phyloP scores from a whole-genome alignment of 345 rosid species.

The Syzygium oleosum region DNA sequence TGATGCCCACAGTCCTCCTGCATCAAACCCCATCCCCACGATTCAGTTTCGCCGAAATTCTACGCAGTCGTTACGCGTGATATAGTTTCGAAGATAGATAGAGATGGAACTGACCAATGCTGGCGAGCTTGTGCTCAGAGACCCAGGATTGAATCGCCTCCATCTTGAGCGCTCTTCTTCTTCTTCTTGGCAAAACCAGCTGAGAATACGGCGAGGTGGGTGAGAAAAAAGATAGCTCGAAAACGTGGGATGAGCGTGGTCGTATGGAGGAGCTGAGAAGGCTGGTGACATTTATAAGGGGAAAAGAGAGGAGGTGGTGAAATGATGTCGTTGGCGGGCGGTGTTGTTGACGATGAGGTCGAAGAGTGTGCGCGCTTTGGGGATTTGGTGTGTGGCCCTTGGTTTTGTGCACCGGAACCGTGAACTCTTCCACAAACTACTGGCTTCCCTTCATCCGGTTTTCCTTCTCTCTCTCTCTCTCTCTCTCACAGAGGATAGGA shows the following conservation, averaged over 20 bases:
- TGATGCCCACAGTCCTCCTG: constrained; percentile 66
- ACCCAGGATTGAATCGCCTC: constrained; percentile 62
- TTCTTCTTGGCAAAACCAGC: neutral
- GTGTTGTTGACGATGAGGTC: neutral
- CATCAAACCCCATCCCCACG: neutral
- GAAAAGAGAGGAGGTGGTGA: neutral
- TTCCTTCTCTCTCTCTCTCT: neutral
- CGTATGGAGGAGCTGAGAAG: neutral
- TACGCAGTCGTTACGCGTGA: neutral
- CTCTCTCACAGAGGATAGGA: neutral
- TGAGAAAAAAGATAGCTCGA: neutral
- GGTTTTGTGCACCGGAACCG: neutral
- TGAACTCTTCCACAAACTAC: neutral
- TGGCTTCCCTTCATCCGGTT: neutral
- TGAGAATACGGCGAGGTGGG: neutral
- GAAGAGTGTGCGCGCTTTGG: neutral
- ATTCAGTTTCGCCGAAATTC: neutral
- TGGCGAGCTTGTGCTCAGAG: constrained; percentile 55
- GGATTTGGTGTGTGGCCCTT: neutral
- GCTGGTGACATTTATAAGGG: neutral
- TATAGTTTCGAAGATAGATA: neutral
- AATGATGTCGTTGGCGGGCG: neutral
- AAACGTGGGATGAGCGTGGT: neutral
- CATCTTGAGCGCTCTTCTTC: constrained; percentile 10
- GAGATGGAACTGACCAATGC: constrained; percentile 30